Evolutionary conservation across 495 filamentous ascomycete genomes (phyloP).

Genomic region (Aspergillus diversus): DNA sequence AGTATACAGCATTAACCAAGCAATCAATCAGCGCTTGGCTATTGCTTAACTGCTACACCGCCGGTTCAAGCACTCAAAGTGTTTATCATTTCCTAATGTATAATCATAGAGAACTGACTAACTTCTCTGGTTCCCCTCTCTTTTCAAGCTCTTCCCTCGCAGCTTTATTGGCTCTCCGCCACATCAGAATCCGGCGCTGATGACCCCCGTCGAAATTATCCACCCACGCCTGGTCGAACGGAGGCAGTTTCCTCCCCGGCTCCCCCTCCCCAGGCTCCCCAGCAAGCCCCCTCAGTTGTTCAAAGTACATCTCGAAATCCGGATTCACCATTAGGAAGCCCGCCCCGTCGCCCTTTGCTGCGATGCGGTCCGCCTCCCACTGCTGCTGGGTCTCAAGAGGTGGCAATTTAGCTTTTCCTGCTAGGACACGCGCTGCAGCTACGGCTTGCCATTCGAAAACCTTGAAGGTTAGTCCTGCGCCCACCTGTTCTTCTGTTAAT

Average conservation of each 20-base stretch:
- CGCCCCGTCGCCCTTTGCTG: slow-evolving; percentile 50
- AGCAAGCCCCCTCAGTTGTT: slow-evolving; percentile 48
- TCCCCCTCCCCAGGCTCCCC: slow-evolving; percentile 42
- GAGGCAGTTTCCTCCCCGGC: slow-evolving; percentile 47
- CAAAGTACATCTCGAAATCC: slow-evolving; percentile 61
- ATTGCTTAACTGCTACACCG: too few species aligned
- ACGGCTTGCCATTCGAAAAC: slow-evolving; percentile 67
- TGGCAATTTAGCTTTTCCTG: slow-evolving; percentile 54
- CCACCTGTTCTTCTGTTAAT: slow-evolving; percentile 47
- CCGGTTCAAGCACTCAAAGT: not conserved
- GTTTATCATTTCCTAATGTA: not conserved
- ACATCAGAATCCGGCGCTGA: slow-evolving; percentile 53
- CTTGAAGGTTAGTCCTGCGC: slow-evolving; percentile 60
- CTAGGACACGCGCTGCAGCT: slow-evolving; percentile 55
- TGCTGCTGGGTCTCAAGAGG: slow-evolving; percentile 42
- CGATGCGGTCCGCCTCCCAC: slow-evolving; percentile 58
- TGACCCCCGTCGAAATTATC: slow-evolving; percentile 53
- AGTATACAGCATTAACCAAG: too few species aligned
- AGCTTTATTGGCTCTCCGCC: slow-evolving; percentile 35
- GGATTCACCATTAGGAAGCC: slow-evolving; percentile 55
- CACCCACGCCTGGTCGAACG: slow-evolving; percentile 52
- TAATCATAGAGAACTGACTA: not conserved
- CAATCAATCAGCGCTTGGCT: too few species aligned
- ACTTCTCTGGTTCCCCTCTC: not conserved
- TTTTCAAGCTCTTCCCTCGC: slow-evolving; percentile 12